Evolutionary conservation across 2,329 filamentous ascomycete genomes (phyloP).

Genomic region (Diaporthe velutina): DNA sequence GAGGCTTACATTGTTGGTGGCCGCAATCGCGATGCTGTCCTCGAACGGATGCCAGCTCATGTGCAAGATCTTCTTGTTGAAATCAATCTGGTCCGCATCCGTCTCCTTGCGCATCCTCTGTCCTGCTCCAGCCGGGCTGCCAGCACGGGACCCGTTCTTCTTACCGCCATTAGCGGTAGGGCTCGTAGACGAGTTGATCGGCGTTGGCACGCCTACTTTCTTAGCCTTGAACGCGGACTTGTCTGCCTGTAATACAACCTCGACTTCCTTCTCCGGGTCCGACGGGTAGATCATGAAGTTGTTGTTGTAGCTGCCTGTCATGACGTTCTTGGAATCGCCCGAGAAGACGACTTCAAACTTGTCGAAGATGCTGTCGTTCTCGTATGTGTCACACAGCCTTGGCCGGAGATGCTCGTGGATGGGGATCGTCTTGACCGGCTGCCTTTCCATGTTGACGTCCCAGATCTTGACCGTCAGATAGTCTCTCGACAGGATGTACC

Average conservation of each 20-base stretch:
- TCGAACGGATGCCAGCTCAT: constrained; percentile 99
- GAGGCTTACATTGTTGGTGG: constrained; percentile 94
- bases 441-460: constrained; percentile 99
- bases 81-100: constrained; percentile 98
- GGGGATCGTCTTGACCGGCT: constrained; percentile 97
- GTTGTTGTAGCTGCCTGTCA: constrained; percentile 99
- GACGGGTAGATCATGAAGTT: constrained; percentile 99
- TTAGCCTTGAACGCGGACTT: constrained; percentile 99
- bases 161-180: constrained; percentile 81
- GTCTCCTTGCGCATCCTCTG: constrained; percentile 99
- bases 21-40: constrained; percentile 99
- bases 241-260: constrained; percentile 96
- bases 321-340: constrained; percentile 97
- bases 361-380: constrained; percentile 99
- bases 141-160: constrained; percentile 89
- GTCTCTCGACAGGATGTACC: constrained; percentile 97
- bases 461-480: constrained; percentile 99
- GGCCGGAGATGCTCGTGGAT: constrained; percentile 98
- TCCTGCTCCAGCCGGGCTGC: constrained; percentile 82
- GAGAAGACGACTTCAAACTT: constrained; percentile 99
- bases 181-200: constrained; percentile 87
- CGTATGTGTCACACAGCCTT: constrained; percentile 95
- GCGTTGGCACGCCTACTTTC: constrained; percentile 97
- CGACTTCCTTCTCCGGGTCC: constrained; percentile 94
- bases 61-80: constrained; percentile 99